Evolutionary conservation across 208 protist species (phyloP).

Genomic region (Trypanosoma vivax): DNA sequence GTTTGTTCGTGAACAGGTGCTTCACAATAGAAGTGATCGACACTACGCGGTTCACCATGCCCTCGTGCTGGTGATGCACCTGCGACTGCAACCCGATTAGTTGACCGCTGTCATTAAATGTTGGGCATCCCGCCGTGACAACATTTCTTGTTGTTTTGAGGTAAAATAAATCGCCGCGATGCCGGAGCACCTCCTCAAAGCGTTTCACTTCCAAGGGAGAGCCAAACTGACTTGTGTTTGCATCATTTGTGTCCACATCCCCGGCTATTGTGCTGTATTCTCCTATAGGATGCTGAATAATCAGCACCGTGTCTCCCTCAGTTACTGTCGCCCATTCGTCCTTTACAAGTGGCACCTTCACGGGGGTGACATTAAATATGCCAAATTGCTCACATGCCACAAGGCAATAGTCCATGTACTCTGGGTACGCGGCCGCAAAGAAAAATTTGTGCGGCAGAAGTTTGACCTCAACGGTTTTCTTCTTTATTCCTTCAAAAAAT

Average conservation of each 20-base stretch:
- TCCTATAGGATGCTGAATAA: constrained; percentile 81
- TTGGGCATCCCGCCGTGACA: constrained; percentile 72
- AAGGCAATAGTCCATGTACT: constrained; percentile 88
- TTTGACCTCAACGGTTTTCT: constrained; percentile 48
- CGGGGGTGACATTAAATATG: constrained; percentile 71
- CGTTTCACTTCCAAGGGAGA: constrained; percentile 57
- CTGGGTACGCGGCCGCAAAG: constrained; percentile 72
- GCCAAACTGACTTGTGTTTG: not conserved
- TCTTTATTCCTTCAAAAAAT: constrained; percentile 90
- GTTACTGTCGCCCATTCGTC: constrained; percentile 70
- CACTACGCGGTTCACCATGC: constrained; percentile 75
- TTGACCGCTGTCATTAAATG: constrained; percentile 79
- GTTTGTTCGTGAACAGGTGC: constrained; percentile 84
- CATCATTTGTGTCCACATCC: constrained; percentile 1
- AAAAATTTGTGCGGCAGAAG: constrained; percentile 68
- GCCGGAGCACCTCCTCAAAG: constrained; percentile 84
- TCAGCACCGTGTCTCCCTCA: constrained; percentile 76
- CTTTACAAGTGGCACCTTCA: constrained; percentile 55
- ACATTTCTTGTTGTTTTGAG: constrained; percentile 65
- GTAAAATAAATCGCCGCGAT: constrained; percentile 60
- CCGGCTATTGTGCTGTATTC: not conserved
- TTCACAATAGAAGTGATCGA: constrained; percentile 80
- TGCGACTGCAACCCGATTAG: constrained; percentile 86
- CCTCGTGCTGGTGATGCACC: constrained; percentile 47
- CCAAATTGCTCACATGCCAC: constrained; percentile 67